Conservation (phyloP, 257 asterid genomes). For the Ocimum tenuiflorum region DNA sequence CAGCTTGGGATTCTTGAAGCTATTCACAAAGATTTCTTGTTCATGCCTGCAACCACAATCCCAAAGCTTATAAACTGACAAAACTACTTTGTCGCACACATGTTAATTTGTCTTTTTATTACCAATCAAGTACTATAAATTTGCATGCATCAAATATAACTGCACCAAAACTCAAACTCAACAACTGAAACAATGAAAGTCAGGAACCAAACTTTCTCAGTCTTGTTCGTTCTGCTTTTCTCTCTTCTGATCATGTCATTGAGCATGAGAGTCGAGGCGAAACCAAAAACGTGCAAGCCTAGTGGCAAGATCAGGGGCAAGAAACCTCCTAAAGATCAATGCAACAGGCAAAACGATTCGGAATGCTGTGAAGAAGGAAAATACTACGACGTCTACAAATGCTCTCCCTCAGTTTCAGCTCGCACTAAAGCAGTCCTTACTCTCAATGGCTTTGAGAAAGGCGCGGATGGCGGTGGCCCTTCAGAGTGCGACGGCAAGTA, state of each 20-base stretch:
- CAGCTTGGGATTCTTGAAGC: too few species aligned
- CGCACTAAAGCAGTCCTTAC: constrained; percentile 34
- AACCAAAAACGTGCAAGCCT: constrained; percentile 21
- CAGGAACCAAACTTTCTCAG: background rate
- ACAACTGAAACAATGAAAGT: background rate
- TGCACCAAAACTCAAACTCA: background rate
- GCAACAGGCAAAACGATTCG: constrained; percentile 20
- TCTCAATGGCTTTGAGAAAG: constrained; percentile 34
- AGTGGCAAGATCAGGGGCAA: constrained; percentile 31
- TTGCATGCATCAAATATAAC: background rate
- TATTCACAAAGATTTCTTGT: too few species aligned
- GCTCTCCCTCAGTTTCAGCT: constrained; percentile 22
- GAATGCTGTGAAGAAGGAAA: constrained; percentile 33
- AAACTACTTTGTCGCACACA: too few species aligned
- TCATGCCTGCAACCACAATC: too few species aligned
- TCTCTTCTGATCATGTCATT: background rate
- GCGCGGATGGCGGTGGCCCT: constrained; percentile 43
- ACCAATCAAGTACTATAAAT: background rate
- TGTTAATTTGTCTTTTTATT: too few species aligned
- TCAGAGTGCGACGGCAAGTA: constrained; percentile 37
- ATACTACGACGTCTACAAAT: constrained; percentile 23
- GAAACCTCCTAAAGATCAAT: constrained; percentile 32
- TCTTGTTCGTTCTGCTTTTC: constrained; percentile 12
- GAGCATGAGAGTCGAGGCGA: background rate
- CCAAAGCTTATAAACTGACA: too few species aligned